phyloP scores from a whole-genome alignment of 2,329 filamentous ascomycete genomes.

The Emydomyces testavorans region DNA sequence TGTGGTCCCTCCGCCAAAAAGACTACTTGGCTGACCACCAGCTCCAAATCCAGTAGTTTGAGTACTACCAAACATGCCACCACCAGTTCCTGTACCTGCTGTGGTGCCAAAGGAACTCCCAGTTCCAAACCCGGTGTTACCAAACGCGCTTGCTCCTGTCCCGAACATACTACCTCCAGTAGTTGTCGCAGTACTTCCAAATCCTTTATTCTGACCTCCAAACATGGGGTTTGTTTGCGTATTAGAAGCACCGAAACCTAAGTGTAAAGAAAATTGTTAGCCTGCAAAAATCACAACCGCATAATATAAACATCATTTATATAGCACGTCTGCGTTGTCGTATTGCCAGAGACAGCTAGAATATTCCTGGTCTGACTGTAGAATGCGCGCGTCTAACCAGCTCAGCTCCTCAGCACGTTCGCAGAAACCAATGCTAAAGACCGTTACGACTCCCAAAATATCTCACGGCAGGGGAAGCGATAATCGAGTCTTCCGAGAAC shows the following conservation, averaged over 20 bases:
- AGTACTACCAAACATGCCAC: conserved; percentile 11
- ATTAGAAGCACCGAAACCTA: conserved; percentile 20
- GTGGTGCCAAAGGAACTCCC: conserved; percentile 13
- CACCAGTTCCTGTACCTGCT: conserved; percentile 19
- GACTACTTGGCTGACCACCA: conserved; percentile 5
- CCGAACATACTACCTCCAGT: conserved; percentile 16
- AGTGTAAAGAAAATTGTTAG: neutral
- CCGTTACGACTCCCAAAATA: neutral
- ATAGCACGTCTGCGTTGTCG: neutral
- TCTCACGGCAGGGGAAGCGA: neutral
- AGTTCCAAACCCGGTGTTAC: conserved; percentile 13
- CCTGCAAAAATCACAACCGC: neutral
- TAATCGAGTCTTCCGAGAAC: neutral
- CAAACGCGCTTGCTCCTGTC: conserved; percentile 11
- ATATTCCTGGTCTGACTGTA: neutral
- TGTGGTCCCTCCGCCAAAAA: conserved; percentile 17
- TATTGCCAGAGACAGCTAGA: neutral
- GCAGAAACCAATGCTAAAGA: neutral
- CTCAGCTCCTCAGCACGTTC: neutral
- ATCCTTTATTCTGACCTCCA: conserved; percentile 19
- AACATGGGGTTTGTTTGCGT: conserved; percentile 18
- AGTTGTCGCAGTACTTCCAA: conserved; percentile 18
- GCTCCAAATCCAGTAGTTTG: conserved; percentile 15
- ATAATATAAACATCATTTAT: neutral
- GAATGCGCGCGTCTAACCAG: neutral